Evolutionary conservation across 352 stramenopile species (phyloP).

Genomic region (Thalassiosira mediterranea): DNA sequence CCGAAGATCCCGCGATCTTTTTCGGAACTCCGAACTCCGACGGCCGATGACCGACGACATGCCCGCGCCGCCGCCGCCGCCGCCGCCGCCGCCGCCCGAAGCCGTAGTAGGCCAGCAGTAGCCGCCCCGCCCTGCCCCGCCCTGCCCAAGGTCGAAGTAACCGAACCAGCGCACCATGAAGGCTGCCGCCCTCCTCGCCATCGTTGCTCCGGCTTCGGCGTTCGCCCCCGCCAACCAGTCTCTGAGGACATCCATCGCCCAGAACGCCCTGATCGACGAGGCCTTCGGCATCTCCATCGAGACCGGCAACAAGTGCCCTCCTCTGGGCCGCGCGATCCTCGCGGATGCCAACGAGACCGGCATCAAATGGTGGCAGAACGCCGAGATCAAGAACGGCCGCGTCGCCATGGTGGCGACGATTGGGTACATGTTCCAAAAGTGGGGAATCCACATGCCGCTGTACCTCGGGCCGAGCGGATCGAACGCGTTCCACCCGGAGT

Average conservation of each 20-base stretch:
- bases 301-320: constrained; percentile 74
- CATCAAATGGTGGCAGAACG: constrained; percentile 80
- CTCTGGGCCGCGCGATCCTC: constrained; percentile 63
- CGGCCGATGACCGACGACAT: too few relatives aligned
- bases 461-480: constrained; percentile 74
- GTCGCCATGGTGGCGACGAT: constrained; percentile 80
- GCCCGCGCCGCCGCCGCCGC: too few relatives aligned
- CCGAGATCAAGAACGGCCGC: constrained; percentile 79
- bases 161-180: too few relatives aligned
- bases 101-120: too few relatives aligned
- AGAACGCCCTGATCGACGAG: constrained; percentile 54
- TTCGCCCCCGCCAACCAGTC: constrained; percentile 52
- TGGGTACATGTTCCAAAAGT: constrained; percentile 74
- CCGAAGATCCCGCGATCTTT: too few relatives aligned
- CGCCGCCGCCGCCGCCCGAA: too few relatives aligned
- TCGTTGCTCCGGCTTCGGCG: constrained; percentile 62
- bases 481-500: constrained; percentile 68
- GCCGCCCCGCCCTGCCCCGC: too few relatives aligned
- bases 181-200: constrained; percentile 43
- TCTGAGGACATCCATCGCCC: constrained; percentile 26
- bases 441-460: constrained; percentile 71
- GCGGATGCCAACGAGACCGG: constrained; percentile 60
- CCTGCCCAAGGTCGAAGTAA: too few relatives aligned
- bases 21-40: too few relatives aligned
- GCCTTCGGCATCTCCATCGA: constrained; percentile 70